A percentile compares a stretch with the other conserved stretches of the same genome.
Conservation (phyloP, 2,329 filamentous ascomycete genomes). For the Calonectria multiphialidica region DNA sequence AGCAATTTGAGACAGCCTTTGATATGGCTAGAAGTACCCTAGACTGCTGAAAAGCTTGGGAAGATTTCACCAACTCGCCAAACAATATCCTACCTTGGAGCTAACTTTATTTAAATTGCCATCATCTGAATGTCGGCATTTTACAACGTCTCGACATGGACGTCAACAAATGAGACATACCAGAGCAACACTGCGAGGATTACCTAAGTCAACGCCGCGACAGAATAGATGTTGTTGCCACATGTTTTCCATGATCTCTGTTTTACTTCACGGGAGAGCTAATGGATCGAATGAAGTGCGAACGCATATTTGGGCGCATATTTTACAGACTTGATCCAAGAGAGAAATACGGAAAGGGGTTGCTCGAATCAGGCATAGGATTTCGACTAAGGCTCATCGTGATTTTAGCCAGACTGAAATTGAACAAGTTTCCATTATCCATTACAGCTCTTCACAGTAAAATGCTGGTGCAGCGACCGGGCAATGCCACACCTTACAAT, state of each 20-base stretch:
- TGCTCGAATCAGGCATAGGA: not conserved
- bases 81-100: too few relatives aligned
- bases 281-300: not conserved
- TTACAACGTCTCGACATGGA: constrained; percentile 12
- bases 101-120: too few relatives aligned
- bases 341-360: not conserved
- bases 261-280: constrained; percentile 18
- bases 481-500: not conserved
- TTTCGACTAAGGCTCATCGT: not conserved
- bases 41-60: too few relatives aligned
- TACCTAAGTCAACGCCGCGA: not conserved
- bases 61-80: too few relatives aligned
- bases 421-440: not conserved
- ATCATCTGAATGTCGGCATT: too few relatives aligned
- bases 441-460: not conserved
- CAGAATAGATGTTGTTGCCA: constrained; percentile 3
- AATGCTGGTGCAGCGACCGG: not conserved
- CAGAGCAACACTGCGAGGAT: not conserved
- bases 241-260: constrained; percentile 7
- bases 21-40: too few relatives aligned
- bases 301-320: not conserved
- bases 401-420: too few relatives aligned
- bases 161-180: not conserved
- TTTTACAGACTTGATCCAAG: not conserved
- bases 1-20: too few relatives aligned